These are phyloP conservation scores for Scenedesmus sp. DNA, from an alignment of 163 green algal genomes.

Conservation along the genomic window DNA sequence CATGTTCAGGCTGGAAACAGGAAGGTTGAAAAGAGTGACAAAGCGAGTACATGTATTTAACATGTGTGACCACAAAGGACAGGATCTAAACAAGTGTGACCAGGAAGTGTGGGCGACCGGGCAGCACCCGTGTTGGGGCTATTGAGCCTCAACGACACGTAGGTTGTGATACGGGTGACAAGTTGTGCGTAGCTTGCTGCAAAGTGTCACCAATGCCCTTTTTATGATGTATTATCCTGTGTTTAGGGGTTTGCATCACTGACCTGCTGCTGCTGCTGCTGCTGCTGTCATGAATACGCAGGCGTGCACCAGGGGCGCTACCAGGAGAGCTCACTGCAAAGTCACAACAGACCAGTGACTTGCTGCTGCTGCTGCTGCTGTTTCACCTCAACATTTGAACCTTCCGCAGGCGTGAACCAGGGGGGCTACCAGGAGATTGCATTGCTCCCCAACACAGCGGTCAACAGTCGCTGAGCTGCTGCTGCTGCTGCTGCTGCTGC, in stretches of 20 bases:
- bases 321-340: too few relatives aligned
- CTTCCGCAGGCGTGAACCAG: background rate
- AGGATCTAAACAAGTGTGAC: conserved; percentile 46
- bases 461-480: background rate
- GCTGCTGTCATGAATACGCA: background rate
- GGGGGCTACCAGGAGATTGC: too few relatives aligned
- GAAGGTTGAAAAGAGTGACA: too few relatives aligned
- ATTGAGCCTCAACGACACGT: conserved; percentile 76
- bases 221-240: too few relatives aligned
- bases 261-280: background rate
- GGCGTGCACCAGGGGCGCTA: background rate
- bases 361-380: background rate
- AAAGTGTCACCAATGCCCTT: too few relatives aligned
- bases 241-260: too few relatives aligned
- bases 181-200: too few relatives aligned
- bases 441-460: too few relatives aligned
- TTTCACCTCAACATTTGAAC: too few relatives aligned
- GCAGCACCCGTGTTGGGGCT: conserved; percentile 89
- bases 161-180: too few relatives aligned
- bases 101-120: conserved; percentile 94
- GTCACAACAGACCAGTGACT: too few relatives aligned
- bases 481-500: too few relatives aligned
- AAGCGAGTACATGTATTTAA: background rate
- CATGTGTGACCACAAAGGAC: conserved; percentile 2
- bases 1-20: conserved; percentile 88